A percentile compares a stretch with the other conserved stretches of the same genome.
These are phyloP conservation scores for Rickenella mellea DNA, from an alignment of 768 basidiomycete genomes.

Conservation along the genomic window DNA sequence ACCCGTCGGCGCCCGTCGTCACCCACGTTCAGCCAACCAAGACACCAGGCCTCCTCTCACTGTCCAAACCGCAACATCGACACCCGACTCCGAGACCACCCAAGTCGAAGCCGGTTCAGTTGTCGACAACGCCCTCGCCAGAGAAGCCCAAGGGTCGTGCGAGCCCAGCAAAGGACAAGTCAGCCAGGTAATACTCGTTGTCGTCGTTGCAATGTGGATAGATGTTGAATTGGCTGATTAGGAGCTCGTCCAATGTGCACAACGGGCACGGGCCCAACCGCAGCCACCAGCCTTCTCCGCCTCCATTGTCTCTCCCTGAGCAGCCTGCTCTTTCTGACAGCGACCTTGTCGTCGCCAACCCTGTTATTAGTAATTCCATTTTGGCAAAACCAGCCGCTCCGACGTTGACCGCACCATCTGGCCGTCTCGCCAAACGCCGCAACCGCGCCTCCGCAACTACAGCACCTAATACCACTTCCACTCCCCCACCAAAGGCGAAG, in stretches of 20 bases:
- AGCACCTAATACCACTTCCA: not conserved
- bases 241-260: not conserved
- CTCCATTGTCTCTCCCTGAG: not conserved
- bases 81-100: constrained; percentile 24
- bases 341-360: too few relatives aligned
- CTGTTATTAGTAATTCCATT: not conserved
- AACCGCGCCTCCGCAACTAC: not conserved
- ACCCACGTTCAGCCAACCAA: constrained; percentile 57
- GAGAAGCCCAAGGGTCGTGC: constrained; percentile 18
- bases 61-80: constrained; percentile 45
- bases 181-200: not conserved
- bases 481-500: not conserved
- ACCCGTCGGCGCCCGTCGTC: constrained; percentile 62
- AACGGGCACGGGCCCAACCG: not conserved
- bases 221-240: not conserved
- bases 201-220: not conserved
- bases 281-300: not conserved
- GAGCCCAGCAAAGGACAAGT: not conserved
- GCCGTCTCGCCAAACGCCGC: not conserved
- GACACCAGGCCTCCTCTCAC: constrained; percentile 63
- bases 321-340: not conserved
- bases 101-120: constrained; percentile 21
- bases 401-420: not conserved
- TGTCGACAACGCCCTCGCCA: constrained; percentile 10
- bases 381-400: not conserved